These are phyloP conservation scores for Pythium phragmiticola DNA, from an alignment of 352 stramenopile genomes.

Conservation along the genomic window DNA sequence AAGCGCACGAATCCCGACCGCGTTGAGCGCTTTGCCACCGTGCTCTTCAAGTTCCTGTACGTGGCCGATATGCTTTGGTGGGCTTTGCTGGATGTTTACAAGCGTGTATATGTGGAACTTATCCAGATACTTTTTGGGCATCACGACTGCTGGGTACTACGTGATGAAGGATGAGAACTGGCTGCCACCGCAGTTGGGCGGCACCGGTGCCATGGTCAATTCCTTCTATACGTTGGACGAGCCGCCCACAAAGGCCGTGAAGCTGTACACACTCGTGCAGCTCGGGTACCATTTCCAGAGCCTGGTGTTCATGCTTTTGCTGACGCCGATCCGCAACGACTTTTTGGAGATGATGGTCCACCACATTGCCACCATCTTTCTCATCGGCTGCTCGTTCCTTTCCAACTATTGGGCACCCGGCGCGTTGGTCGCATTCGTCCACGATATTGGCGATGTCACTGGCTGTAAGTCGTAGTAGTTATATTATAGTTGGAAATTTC, in stretches of 20 bases:
- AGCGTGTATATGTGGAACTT: neutral
- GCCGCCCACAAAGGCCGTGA: constrained; percentile 33
- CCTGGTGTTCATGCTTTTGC: constrained; percentile 52
- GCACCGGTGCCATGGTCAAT: constrained; percentile 32
- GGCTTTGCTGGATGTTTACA: neutral
- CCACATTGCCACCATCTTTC: constrained; percentile 56
- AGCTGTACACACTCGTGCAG: constrained; percentile 53
- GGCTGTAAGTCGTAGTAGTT: constrained; percentile 35
- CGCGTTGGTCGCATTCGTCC: constrained; percentile 47
- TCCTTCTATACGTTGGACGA: constrained; percentile 33
- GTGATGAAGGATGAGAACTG: constrained; percentile 53
- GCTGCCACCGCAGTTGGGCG: constrained; percentile 45
- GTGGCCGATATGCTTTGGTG: neutral
- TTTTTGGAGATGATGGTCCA: constrained; percentile 63
- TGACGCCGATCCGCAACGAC: constrained; percentile 59
- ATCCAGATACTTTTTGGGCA: constrained; percentile 36
- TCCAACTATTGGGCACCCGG: constrained; percentile 51
- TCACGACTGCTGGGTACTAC: constrained; percentile 40
- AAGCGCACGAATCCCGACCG: constrained; percentile 48
- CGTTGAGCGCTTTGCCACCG: constrained; percentile 63
- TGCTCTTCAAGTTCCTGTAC: constrained; percentile 72
- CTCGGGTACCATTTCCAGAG: constrained; percentile 60
- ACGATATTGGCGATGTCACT: constrained; percentile 56
- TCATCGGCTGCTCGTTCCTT: constrained; percentile 56
- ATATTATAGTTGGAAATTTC: neutral